phyloP scores from a whole-genome alignment of 805 yeast species.

The Schwanniomyces polymorphus region DNA sequence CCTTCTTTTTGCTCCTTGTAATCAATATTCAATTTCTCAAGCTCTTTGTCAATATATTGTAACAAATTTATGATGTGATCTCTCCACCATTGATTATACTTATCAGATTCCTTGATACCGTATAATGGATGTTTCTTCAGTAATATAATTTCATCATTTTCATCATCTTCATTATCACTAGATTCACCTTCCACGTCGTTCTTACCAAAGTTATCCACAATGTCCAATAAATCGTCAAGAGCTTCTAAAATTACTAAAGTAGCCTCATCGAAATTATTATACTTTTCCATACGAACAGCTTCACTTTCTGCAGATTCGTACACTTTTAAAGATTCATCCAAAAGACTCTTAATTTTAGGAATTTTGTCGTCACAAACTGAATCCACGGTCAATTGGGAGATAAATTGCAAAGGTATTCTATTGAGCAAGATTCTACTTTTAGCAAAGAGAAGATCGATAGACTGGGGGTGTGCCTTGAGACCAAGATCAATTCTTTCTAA shows the following conservation, averaged over 20 bases:
- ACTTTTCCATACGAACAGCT: slow-evolving; percentile 21
- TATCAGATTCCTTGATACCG: slow-evolving; percentile 36
- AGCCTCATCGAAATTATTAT: slow-evolving; percentile 37
- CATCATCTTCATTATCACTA: slow-evolving; percentile 45
- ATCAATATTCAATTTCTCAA: slow-evolving; percentile 3
- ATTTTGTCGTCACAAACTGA: slow-evolving; percentile 31
- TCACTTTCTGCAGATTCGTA: slow-evolving; percentile 45
- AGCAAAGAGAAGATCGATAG: slow-evolving; percentile 50
- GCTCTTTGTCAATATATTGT: slow-evolving; percentile 25
- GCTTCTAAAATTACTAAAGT: slow-evolving; percentile 54
- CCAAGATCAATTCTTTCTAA: slow-evolving; percentile 69
- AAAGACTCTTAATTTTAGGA: slow-evolving; percentile 34
- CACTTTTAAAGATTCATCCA: slow-evolving; percentile 47
- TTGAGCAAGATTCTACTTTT: slow-evolving; percentile 55
- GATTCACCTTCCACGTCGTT: slow-evolving; percentile 49
- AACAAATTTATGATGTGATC: slow-evolving; percentile 37
- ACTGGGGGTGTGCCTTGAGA: slow-evolving; percentile 46
- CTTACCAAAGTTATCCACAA: slow-evolving; percentile 64
- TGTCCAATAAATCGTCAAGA: slow-evolving; percentile 67
- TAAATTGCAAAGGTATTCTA: slow-evolving; percentile 58
- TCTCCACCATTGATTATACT: slow-evolving; percentile 59
- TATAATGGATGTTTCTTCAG: slow-evolving; percentile 57
- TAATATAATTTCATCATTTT: slow-evolving; percentile 37
- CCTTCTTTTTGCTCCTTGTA: slow-evolving; percentile 9
- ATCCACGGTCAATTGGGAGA: slow-evolving; percentile 49